A percentile compares a stretch with the other conserved stretches of the same genome.
Conservation (phyloP, 768 basidiomycete genomes). For the Melanogaster broomeanus region DNA sequence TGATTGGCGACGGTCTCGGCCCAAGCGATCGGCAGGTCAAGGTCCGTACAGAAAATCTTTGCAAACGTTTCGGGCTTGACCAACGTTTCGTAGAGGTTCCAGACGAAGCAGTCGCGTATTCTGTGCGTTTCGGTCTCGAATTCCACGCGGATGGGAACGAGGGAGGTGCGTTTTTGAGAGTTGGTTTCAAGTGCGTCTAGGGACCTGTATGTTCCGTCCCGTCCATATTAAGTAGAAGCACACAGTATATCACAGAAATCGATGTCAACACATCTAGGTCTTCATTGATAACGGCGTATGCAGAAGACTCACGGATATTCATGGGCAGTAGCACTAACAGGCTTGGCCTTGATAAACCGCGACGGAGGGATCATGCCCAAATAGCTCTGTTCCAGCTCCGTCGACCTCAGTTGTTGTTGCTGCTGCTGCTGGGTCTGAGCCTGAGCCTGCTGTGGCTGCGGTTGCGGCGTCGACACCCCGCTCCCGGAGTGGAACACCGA, state of each 20-base stretch:
- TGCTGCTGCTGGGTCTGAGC: slow-evolving; percentile 13
- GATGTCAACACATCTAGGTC: slow-evolving; percentile 8
- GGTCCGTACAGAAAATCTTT: slow-evolving; percentile 81
- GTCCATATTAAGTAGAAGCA: slow-evolving; percentile 14
- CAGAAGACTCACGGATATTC: slow-evolving; percentile 67
- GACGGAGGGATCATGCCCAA: slow-evolving; percentile 84
- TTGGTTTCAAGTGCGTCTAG: slow-evolving; percentile 65
- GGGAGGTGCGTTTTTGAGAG: slow-evolving; percentile 51
- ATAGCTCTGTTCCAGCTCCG: slow-evolving; percentile 83
- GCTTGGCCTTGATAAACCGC: slow-evolving; percentile 67
- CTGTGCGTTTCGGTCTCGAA: slow-evolving; percentile 91
- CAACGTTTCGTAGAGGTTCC: slow-evolving; percentile 90
- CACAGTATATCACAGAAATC: slow-evolving; percentile 19
- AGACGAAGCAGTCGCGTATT: slow-evolving; percentile 93
- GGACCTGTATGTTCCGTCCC: slow-evolving; percentile 43
- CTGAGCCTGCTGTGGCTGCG: slow-evolving; percentile 26
- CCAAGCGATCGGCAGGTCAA: slow-evolving; percentile 74
- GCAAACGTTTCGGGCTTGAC: slow-evolving; percentile 89
- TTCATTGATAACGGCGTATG: slow-evolving; percentile 2
- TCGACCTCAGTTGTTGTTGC: slow-evolving; percentile 18
- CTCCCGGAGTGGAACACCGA: slow-evolving; percentile 56
- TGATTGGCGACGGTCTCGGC: slow-evolving; percentile 80
- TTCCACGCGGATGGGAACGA: slow-evolving; percentile 94
- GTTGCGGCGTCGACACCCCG: slow-evolving; percentile 39
- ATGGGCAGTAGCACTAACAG: slow-evolving; percentile 61